Evolutionary conservation across 495 filamentous ascomycete species (phyloP).

Genomic region (Jackrogersella minutella): DNA sequence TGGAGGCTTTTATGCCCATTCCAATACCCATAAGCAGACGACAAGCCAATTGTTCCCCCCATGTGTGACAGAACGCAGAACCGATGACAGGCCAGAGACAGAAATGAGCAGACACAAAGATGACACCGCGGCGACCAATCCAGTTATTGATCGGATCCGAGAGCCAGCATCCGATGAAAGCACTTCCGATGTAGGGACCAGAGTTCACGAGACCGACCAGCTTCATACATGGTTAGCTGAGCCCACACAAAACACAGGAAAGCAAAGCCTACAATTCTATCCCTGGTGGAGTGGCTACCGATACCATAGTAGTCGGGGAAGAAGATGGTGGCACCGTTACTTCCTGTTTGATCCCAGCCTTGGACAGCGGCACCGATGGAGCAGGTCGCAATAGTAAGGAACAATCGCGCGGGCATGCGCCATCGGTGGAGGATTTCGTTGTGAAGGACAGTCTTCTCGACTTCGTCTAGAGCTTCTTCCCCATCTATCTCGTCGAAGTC

Average conservation of each 20-base stretch:
- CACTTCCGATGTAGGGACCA: slow-evolving; percentile 60
- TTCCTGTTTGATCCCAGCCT: slow-evolving; percentile 77
- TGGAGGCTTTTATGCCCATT: slow-evolving; percentile 69
- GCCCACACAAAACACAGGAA: slow-evolving; percentile 17
- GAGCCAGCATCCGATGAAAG: slow-evolving; percentile 69
- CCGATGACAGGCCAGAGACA: slow-evolving; percentile 69
- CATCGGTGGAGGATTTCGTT: slow-evolving; percentile 69
- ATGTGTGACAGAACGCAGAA: slow-evolving; percentile 69
- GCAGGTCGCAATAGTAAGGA: slow-evolving; percentile 70
- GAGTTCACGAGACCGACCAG: slow-evolving; percentile 61
- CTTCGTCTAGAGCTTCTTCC: slow-evolving; percentile 59
- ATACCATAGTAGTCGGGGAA: slow-evolving; percentile 63
- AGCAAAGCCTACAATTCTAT: slow-evolving; percentile 54
- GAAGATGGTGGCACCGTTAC: slow-evolving; percentile 76
- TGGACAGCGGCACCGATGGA: slow-evolving; percentile 80
- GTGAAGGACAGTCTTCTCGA: slow-evolving; percentile 61
- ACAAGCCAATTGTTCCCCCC: slow-evolving; percentile 67
- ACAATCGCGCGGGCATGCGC: slow-evolving; percentile 68
- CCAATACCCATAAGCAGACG: slow-evolving; percentile 75
- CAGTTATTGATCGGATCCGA: slow-evolving; percentile 74
- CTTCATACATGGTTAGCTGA: slow-evolving; percentile 19
- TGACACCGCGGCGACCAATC: slow-evolving; percentile 71
- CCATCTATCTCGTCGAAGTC: slow-evolving; percentile 60
- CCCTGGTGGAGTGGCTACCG: slow-evolving; percentile 53
- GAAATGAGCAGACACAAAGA: slow-evolving; percentile 72